phyloP scores from a whole-genome alignment of 2,329 filamentous ascomycete genomes.

The Zymoseptoria passerinii region DNA sequence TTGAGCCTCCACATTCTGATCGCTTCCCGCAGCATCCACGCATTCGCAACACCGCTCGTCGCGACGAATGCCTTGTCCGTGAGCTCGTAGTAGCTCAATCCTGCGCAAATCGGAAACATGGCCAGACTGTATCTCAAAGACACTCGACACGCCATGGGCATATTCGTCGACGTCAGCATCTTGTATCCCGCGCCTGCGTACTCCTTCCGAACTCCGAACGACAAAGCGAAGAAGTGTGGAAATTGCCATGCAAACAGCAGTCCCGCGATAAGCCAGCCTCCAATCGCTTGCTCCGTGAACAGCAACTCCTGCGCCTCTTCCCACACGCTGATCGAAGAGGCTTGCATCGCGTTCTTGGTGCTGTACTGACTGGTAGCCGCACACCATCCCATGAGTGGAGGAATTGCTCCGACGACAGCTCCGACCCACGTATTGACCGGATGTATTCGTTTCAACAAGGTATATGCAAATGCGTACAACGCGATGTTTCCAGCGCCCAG shows the following conservation, averaged over 20 bases:
- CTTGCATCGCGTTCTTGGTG: slow-evolving; percentile 23
- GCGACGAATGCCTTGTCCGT: slow-evolving; percentile 79
- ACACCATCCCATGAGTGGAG: slow-evolving; percentile 96
- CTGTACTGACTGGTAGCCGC: slow-evolving; percentile 86
- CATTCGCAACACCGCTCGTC: slow-evolving; percentile 73
- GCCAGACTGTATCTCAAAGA: slow-evolving; percentile 76
- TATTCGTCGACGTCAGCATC: slow-evolving; percentile 81
- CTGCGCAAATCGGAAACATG: slow-evolving; percentile 80
- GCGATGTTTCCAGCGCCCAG: slow-evolving; percentile 78
- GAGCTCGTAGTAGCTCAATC: slow-evolving; percentile 67
- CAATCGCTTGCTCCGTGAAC: slow-evolving; percentile 37
- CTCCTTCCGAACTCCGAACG: slow-evolving; percentile 80
- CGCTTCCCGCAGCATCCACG: slow-evolving; percentile 75
- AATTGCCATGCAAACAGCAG: slow-evolving; percentile 96
- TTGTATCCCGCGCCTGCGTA: slow-evolving; percentile 63
- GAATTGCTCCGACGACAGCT: slow-evolving; percentile 84
- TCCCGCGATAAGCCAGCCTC: slow-evolving; percentile 81
- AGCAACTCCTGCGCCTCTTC: slow-evolving; percentile 28
- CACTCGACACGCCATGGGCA: slow-evolving; percentile 74
- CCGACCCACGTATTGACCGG: slow-evolving; percentile 92
- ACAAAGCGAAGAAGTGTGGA: slow-evolving; percentile 92
- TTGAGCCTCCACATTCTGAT: slow-evolving; percentile 71
- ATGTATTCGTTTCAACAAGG: slow-evolving; percentile 79
- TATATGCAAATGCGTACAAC: slow-evolving; percentile 88
- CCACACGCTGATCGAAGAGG: slow-evolving; percentile 14